Evolutionary conservation across 164 flowering plant genomes (phyloP), one percentile per base, ranked within the genome.

Genomic region (Vitis amurensis): DNA sequence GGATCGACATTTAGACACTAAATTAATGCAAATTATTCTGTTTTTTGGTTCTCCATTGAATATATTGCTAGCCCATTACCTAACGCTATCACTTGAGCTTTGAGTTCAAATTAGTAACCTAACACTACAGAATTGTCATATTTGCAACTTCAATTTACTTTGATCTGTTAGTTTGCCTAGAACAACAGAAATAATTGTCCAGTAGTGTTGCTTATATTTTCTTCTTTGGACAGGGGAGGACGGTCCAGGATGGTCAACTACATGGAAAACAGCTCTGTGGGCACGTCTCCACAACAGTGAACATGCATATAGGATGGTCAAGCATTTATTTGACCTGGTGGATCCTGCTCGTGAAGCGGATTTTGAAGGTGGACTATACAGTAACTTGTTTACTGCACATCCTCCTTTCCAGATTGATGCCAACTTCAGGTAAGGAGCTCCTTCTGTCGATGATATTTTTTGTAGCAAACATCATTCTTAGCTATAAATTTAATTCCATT

Each of bases 191-290:
- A 14, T 50, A 23, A 50, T 49, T 15, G 31, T 64, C n/a, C 12
- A 49, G 19, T 49, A 11, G 55, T 17, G n/a, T 44, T 52, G 15
- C 47, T 16, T 6, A 55, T 23, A 56, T 15, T 63, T 11, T 55
- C 5, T 71, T 1, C 31, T 50, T 27, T 75, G 62, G 16, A 62
- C 86, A 93, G 98, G 98, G 58, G 98, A 86, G 73, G 97, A 91
- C 0, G 98, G 97, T 63, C 98, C 98, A 19, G 98, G 98, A 62
- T 94, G 98, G 98, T 94, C 98, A 50, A 92, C 97, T 19, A 77
- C 87, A 57, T 94, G 98, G 98, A 94, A 94, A 80, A 75, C 73
- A 69, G 79, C 89, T 59, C 57, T 88, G 23, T 91, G 98, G 97
- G 97, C 97, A 11, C 94, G 89, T 51, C 90, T 94, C 73, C 92